phyloP scores from a whole-genome alignment of 2,329 filamentous ascomycete species.

The Lomentospora prolificans region DNA sequence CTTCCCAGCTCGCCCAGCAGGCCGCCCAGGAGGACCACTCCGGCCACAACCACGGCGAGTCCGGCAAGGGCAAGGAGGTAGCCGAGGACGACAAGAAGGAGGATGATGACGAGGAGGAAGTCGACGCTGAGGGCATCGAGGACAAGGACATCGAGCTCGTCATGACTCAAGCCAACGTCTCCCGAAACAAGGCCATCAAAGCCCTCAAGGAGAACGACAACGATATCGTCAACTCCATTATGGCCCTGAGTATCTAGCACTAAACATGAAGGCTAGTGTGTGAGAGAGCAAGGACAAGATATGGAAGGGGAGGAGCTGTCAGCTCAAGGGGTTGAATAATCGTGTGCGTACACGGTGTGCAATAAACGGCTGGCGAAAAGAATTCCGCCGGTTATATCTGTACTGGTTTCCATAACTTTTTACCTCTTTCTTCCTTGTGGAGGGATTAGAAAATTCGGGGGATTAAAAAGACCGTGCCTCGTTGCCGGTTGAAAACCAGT shows the following conservation, averaged over 20 bases:
- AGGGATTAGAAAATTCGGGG: neutral
- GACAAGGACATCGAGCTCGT: slow-evolving; percentile 99
- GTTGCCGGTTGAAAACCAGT: neutral
- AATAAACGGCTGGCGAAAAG: neutral
- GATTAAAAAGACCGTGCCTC: neutral
- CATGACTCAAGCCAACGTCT: slow-evolving; percentile 95
- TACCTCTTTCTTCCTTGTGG: neutral
- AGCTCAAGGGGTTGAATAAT: neutral
- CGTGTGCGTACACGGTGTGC: neutral
- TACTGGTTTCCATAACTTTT: neutral
- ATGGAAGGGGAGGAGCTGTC: neutral
- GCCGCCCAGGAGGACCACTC: slow-evolving; percentile 56
- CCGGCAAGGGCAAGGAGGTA: slow-evolving; percentile 51
- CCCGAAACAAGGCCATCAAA: slow-evolving; percentile 97
- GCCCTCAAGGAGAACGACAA: slow-evolving; percentile 99
- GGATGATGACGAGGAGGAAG: slow-evolving; percentile 91
- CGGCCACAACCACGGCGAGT: slow-evolving; percentile 63
- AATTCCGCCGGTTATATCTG: neutral
- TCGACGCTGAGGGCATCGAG: slow-evolving; percentile 88
- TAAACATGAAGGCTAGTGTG: neutral
- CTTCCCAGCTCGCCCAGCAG: slow-evolving; percentile 79
- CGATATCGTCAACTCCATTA: slow-evolving; percentile 99
- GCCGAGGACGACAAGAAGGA: slow-evolving; percentile 64
- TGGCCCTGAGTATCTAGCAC: slow-evolving; percentile 78
- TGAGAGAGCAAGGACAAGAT: neutral